Conservation (phyloP, 2,329 filamentous ascomycete genomes). For the Hypomyces rosellus region DNA sequence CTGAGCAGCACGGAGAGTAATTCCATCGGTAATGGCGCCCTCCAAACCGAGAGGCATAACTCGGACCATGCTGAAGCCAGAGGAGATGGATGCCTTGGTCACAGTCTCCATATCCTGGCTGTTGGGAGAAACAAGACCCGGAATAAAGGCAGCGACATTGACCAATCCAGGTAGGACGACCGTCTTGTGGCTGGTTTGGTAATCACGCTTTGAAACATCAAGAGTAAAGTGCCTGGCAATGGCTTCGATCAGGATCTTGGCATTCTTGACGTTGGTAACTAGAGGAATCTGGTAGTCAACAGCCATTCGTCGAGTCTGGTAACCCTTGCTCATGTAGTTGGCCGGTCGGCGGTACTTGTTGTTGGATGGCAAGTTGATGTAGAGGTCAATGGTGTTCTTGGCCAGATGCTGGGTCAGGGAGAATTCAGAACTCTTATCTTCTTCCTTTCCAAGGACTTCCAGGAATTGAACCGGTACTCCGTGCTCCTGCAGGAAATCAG, state of each 20-base stretch:
- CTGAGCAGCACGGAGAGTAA: constrained; percentile 65
- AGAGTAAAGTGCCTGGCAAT: constrained; percentile 85
- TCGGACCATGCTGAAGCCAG: constrained; percentile 75
- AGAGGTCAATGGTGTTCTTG: constrained; percentile 96
- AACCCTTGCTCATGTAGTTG: constrained; percentile 98
- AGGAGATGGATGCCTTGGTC: constrained; percentile 65
- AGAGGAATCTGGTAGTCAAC: constrained; percentile 95
- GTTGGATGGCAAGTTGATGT: constrained; percentile 98
- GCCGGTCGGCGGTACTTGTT: constrained; percentile 95
- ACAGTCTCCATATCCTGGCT: constrained; percentile 64
- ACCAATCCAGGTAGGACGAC: constrained; percentile 67
- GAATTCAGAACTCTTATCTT: constrained; percentile 90
- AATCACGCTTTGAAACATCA: constrained; percentile 76
- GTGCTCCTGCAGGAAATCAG: constrained; percentile 92
- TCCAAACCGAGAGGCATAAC: constrained; percentile 71
- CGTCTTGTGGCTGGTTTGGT: constrained; percentile 80
- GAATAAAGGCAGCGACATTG: constrained; percentile 76
- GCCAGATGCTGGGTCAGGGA: constrained; percentile 93
- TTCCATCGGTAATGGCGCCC: constrained; percentile 65
- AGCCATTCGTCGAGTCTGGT: constrained; percentile 93
- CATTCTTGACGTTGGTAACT: constrained; percentile 98
- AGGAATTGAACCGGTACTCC: constrained; percentile 89
- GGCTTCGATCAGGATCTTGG: constrained; percentile 93
- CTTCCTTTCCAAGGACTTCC: constrained; percentile 74
- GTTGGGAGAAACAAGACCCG: constrained; percentile 58